Percentiles rank a stretch among this genome's conserved stretches.
phyloP scores from a whole-genome alignment of 345 rosid species.

The Populus alba region DNA sequence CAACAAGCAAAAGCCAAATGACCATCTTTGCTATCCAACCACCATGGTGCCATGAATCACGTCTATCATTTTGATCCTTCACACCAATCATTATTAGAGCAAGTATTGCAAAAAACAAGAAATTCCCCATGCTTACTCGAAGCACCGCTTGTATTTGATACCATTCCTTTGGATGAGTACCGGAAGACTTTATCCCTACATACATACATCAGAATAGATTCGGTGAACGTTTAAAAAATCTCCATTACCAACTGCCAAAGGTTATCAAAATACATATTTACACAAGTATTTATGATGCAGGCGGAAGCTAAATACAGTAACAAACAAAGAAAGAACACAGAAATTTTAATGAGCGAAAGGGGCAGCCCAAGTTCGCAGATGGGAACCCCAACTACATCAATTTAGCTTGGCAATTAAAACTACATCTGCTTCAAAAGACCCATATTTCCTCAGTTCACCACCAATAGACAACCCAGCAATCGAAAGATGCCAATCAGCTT shows the following conservation, averaged over 20 bases:
- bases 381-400: too few relatives aligned
- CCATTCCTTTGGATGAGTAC: slow-evolving; percentile 67
- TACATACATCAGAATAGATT: slow-evolving; percentile 3
- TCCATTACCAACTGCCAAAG: background rate
- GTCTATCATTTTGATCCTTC: slow-evolving; percentile 85
- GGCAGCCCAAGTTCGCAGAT: too few relatives aligned
- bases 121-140: slow-evolving; percentile 93
- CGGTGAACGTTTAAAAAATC: too few relatives aligned
- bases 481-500: background rate
- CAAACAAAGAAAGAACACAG: too few relatives aligned
- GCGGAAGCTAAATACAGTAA: too few relatives aligned
- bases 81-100: slow-evolving; percentile 91
- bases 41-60: slow-evolving; percentile 95
- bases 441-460: background rate
- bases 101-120: slow-evolving; percentile 62
- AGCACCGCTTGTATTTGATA: slow-evolving; percentile 87
- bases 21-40: slow-evolving; percentile 93
- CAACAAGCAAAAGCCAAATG: slow-evolving; percentile 71
- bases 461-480: background rate
- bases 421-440: background rate
- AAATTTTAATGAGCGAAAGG: too few relatives aligned
- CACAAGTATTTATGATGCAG: background rate
- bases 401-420: background rate
- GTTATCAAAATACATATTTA: background rate
- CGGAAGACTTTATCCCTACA: slow-evolving; percentile 80